These are phyloP conservation scores for Kurtzmaniella quercitrusa DNA, from an alignment of 1,139 yeast genomes.

Conservation along the genomic window DNA sequence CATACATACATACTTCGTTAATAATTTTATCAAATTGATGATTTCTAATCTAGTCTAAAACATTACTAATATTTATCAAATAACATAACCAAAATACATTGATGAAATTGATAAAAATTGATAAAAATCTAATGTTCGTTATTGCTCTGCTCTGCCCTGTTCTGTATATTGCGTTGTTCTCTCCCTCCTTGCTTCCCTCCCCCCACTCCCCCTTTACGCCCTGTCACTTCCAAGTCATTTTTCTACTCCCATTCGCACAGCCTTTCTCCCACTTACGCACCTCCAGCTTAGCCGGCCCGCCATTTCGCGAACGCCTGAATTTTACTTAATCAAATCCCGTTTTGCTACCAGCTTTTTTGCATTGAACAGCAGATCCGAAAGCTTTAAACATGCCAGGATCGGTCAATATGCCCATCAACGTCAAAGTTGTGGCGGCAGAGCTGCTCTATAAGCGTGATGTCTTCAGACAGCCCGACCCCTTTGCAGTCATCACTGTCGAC, in stretches of 20 bases:
- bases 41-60: no score
- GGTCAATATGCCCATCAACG: constrained; percentile 44
- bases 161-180: neutral
- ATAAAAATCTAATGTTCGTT: no score
- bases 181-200: neutral
- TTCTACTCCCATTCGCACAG: no score
- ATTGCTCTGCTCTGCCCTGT: neutral
- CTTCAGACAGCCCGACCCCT: constrained; percentile 94
- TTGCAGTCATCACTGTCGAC: constrained; percentile 94
- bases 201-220: neutral
- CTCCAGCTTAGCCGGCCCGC: constrained; percentile 1
- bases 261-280: neutral
- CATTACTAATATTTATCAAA: no score
- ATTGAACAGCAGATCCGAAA: neutral
- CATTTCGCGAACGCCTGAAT: neutral
- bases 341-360: neutral
- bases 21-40: no score
- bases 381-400: constrained; percentile 11
- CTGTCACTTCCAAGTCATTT: no score
- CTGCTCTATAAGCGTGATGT: constrained; percentile 93
- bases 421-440: constrained; percentile 92
- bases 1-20: no score
- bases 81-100: no score
- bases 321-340: neutral
- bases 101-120: no score